Conservation (phyloP, 2,329 filamentous ascomycete genomes). For the Trichoderma sp. region DNA sequence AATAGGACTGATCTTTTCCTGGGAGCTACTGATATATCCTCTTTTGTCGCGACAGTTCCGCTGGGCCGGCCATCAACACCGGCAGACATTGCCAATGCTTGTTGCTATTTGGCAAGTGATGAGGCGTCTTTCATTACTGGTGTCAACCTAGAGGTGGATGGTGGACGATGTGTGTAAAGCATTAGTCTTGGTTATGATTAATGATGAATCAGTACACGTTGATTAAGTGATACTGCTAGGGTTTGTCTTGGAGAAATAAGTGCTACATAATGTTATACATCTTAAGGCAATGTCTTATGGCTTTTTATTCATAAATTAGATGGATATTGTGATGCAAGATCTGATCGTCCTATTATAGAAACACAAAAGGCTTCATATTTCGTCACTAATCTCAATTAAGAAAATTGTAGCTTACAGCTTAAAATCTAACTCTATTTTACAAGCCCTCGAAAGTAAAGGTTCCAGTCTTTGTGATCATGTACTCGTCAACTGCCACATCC, state of each 20-base stretch:
- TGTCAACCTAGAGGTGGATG: constrained; percentile 60
- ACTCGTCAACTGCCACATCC: constrained; percentile 51
- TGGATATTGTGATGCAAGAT: no score
- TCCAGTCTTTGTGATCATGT: constrained; percentile 48
- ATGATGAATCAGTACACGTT: neutral
- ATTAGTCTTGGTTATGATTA: no score
- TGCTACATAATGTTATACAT: no score
- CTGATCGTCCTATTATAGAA: neutral
- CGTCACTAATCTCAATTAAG: neutral
- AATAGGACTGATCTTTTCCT: constrained; percentile 52
- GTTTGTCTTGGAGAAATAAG: no score
- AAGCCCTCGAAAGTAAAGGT: constrained; percentile 43
- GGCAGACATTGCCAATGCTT: constrained; percentile 69
- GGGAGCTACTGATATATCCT: constrained; percentile 59
- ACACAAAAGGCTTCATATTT: neutral
- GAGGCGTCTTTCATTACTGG: constrained; percentile 74
- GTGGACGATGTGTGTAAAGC: constrained; percentile 33
- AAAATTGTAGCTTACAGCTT: neutral
- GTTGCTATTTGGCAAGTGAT: constrained; percentile 68
- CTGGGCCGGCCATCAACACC: constrained; percentile 57
- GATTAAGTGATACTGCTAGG: no score
- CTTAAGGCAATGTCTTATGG: no score
- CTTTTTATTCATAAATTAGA: no score
- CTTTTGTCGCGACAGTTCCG: constrained; percentile 56
- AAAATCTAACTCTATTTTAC: neutral